Percentiles rank a stretch among this genome's conserved stretches.
Evolutionary conservation across 805 yeast genomes (phyloP).

Genomic region (Suhomyces kilbournensis): DNA sequence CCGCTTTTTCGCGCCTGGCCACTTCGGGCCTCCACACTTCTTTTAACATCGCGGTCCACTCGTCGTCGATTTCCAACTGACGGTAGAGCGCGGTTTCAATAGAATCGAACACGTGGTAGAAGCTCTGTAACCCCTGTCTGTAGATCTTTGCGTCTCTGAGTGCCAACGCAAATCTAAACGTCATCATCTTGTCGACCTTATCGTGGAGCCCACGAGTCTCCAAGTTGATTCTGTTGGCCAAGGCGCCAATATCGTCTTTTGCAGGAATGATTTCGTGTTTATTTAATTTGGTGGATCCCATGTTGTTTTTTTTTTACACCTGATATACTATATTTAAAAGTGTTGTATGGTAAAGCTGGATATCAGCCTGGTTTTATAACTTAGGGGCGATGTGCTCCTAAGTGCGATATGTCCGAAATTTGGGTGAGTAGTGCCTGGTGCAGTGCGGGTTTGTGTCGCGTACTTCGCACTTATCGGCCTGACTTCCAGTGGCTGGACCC

Average conservation of each 20-base stretch:
- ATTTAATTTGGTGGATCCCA: conserved; percentile 28
- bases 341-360: neutral
- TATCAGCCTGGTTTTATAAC: neutral
- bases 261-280: conserved; percentile 63
- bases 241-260: conserved; percentile 78
- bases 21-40: conserved; percentile 70
- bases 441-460: neutral
- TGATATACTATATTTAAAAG: neutral
- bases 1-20: conserved; percentile 55
- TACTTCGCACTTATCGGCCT: neutral
- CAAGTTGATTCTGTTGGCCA: conserved; percentile 75
- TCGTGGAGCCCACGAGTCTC: conserved; percentile 68
- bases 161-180: conserved; percentile 70
- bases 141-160: conserved; percentile 71
- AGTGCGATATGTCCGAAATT: conserved; percentile 4
- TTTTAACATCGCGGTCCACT: conserved; percentile 47
- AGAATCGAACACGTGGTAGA: conserved; percentile 65
- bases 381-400: neutral
- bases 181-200: conserved; percentile 64
- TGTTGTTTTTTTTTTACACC: neutral
- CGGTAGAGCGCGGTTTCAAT: conserved; percentile 52
- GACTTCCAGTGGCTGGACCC: neutral
- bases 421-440: neutral
- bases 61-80: conserved; percentile 40
- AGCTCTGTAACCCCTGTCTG: conserved; percentile 76